These are phyloP conservation scores for Vanderwaltozyma yarrowii DNA, from an alignment of 805 yeast species.

Conservation along the genomic window DNA sequence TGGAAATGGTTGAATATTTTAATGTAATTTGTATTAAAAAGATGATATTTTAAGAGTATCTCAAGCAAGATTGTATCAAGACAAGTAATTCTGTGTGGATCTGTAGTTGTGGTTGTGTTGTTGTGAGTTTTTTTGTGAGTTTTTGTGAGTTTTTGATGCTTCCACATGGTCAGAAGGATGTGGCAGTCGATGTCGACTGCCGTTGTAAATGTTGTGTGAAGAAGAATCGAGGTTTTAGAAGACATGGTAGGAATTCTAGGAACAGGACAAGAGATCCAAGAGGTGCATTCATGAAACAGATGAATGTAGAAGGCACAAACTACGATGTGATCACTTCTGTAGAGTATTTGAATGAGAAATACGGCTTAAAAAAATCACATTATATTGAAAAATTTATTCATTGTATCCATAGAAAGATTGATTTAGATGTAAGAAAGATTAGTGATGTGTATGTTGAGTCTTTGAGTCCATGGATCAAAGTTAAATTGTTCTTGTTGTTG, in stretches of 20 bases:
- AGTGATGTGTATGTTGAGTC: slow-evolving; percentile 14
- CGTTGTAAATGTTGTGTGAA: slow-evolving; percentile 5
- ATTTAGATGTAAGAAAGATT: slow-evolving; percentile 21
- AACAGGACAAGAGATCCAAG: neutral
- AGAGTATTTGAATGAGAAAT: slow-evolving; percentile 24
- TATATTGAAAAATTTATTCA: slow-evolving; percentile 23
- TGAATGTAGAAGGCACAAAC: slow-evolving; percentile 20
- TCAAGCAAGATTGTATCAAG: no score
- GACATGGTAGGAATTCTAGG: neutral
- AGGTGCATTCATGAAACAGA: slow-evolving; percentile 12
- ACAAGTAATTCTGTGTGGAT: no score
- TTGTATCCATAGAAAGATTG: slow-evolving; percentile 25
- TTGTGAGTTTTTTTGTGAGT: no score
- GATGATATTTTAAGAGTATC: no score
- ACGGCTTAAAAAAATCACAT: slow-evolving; percentile 23
- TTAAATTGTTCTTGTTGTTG: slow-evolving; percentile 22
- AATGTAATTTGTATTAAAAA: no score
- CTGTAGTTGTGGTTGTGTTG: no score
- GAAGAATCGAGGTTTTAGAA: neutral
- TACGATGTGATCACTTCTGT: slow-evolving; percentile 25
- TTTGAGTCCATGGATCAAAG: slow-evolving; percentile 23
- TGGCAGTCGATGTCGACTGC: no score
- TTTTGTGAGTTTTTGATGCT: no score
- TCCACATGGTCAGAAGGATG: no score
- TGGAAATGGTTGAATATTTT: no score